A percentile compares a stretch with the other conserved stretches of the same genome.
Conservation (phyloP, 1,139 yeast species). For the Scheffersomyces cryptocercus region DNA sequence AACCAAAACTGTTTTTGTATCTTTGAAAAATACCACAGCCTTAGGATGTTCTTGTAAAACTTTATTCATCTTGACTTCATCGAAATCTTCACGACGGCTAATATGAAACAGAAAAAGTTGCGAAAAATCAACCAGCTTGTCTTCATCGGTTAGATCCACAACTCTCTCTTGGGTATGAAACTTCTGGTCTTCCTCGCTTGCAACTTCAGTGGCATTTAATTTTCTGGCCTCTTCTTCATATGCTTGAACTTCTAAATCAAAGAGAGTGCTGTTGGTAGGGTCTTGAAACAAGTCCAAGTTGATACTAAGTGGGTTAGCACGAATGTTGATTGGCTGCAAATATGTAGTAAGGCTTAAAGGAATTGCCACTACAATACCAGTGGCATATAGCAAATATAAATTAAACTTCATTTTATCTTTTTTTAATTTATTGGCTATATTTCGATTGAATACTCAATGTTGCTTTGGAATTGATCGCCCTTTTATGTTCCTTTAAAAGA, state of each 20-base stretch:
- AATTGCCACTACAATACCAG: too few species aligned
- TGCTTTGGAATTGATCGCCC: too few species aligned
- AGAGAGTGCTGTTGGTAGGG: background rate
- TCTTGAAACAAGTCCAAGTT: background rate
- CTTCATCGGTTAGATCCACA: background rate
- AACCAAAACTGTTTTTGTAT: slow-evolving; percentile 20
- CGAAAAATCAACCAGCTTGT: background rate
- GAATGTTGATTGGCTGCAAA: background rate
- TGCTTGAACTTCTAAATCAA: background rate
- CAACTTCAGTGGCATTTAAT: background rate
- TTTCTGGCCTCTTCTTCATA: background rate
- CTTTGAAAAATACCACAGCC: slow-evolving; percentile 18
- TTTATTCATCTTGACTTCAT: slow-evolving; percentile 9
- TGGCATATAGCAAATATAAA: too few species aligned
- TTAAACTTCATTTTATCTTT: too few species aligned
- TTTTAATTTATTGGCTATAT: too few species aligned
- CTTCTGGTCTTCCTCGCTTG: background rate
- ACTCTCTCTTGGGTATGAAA: background rate
- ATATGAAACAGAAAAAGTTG: background rate
- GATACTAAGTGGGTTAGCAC: background rate
- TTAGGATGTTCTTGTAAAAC: slow-evolving; percentile 13
- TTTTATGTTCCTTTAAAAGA: too few species aligned
- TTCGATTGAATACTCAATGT: too few species aligned
- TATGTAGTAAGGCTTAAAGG: background rate
- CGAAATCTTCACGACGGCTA: slow-evolving; percentile 4